Conservation (phyloP, 2,329 filamentous ascomycete species). For the Nemania bipapillata region DNA sequence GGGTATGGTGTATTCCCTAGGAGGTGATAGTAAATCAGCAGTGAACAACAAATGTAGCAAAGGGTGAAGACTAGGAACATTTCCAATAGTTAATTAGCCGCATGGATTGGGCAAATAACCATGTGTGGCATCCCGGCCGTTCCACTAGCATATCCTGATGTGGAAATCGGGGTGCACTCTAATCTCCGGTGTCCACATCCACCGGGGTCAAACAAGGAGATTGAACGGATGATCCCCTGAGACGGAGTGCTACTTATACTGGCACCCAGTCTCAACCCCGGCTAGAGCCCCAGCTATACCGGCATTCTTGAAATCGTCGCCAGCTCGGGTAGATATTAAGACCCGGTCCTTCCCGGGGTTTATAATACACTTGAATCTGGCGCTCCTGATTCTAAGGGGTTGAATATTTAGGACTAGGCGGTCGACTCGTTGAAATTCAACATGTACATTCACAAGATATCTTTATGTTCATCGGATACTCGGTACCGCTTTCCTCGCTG, state of each 20-base stretch:
- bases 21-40: not conserved
- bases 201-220: not conserved
- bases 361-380: not conserved
- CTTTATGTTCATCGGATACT: no score
- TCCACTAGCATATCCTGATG: slow-evolving; percentile 7
- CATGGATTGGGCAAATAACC: slow-evolving; percentile 1
- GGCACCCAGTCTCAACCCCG: not conserved
- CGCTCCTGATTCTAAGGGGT: not conserved
- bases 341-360: not conserved
- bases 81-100: not conserved
- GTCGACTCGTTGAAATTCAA: no score
- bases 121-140: slow-evolving; percentile 1
- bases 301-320: slow-evolving; percentile 1
- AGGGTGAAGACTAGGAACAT: not conserved
- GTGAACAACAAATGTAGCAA: not conserved
- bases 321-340: not conserved
- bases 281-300: not conserved
- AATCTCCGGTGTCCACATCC: slow-evolving; percentile 10
- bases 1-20: not conserved
- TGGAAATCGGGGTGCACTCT: not conserved
- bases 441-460: no score
- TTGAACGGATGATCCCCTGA: slow-evolving; percentile 8
- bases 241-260: not conserved
- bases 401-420: not conserved
- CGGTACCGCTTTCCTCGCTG: no score